Evolutionary conservation across 169 alveolate genomes (phyloP).

Genomic region (Plasmodium cynomolgi): DNA sequence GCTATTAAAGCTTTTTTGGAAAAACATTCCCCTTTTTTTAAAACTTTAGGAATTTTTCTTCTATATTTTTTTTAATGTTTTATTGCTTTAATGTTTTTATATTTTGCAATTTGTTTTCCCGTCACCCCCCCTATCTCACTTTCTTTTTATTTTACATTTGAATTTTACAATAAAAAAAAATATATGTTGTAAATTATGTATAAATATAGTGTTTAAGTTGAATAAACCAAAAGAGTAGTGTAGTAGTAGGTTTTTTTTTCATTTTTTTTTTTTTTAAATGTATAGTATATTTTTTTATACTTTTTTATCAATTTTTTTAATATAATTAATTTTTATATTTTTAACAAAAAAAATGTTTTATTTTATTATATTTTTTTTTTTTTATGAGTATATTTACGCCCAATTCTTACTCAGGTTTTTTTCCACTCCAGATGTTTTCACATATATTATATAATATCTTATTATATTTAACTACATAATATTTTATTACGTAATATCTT

Average conservation of each 20-base stretch:
- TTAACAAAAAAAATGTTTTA: background rate
- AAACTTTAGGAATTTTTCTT: background rate
- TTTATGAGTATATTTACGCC: background rate
- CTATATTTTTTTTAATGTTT: background rate
- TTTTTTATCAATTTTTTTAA: background rate
- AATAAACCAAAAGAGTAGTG: background rate
- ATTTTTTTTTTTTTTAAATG: background rate
- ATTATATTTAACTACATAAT: background rate
- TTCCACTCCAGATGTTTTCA: background rate
- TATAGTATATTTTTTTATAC: background rate
- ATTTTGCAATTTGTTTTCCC: background rate
- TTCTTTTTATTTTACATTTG: background rate
- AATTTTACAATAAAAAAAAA: background rate
- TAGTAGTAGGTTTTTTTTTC: background rate
- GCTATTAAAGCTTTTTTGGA: background rate
- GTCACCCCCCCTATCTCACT: background rate
- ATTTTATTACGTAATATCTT: background rate
- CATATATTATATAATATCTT: background rate
- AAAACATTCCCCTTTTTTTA: background rate
- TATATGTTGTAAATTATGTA: background rate
- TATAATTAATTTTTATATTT: background rate
- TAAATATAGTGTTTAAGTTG: background rate
- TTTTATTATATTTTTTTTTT: background rate
- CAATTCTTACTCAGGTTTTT: background rate
- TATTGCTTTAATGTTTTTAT: slow-evolving; percentile 1